Conservation (phyloP, 2,329 filamentous ascomycete species). For the Nannizziopsis arthrosporioides region DNA sequence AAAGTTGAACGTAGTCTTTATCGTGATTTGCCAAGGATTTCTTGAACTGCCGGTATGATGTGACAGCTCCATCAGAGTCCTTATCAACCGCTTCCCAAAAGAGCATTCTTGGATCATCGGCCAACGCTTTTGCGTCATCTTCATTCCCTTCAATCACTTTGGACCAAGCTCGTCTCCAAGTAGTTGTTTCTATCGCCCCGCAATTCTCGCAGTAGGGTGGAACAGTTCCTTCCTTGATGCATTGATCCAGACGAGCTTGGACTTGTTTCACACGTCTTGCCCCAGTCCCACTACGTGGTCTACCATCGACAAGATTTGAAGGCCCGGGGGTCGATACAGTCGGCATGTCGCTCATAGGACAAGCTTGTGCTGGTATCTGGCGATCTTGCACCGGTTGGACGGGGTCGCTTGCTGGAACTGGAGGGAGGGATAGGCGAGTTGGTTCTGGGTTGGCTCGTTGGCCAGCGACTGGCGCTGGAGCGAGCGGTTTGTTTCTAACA, state of each 20-base stretch:
- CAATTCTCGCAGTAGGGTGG: conserved; percentile 87
- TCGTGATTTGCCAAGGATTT: conserved; percentile 58
- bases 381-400: conserved; percentile 20
- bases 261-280: conserved; percentile 57
- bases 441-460: background rate
- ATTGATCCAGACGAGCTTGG: conserved; percentile 43
- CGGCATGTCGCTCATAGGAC: conserved; percentile 35
- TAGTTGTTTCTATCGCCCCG: conserved; percentile 88
- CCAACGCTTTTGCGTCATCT: conserved; percentile 56
- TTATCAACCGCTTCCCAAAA: conserved; percentile 58
- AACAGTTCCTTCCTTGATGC: conserved; percentile 66
- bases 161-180: conserved; percentile 89
- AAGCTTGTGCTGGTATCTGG: conserved; percentile 34
- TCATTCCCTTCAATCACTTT: conserved; percentile 61
- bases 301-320: conserved; percentile 24
- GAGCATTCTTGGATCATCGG: conserved; percentile 60
- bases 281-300: conserved; percentile 39
- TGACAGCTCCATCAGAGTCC: conserved; percentile 51
- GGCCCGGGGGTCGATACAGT: conserved; percentile 30
- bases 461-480: conserved; percentile 19
- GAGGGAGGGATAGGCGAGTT: background rate
- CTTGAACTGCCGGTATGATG: conserved; percentile 60
- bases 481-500: conserved; percentile 26
- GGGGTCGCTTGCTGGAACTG: conserved; percentile 11
- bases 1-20: conserved; percentile 59